Base-by-base conservation (phyloP, 352 stramenopile genomes). In the Pythium plurisporium region DNA sequence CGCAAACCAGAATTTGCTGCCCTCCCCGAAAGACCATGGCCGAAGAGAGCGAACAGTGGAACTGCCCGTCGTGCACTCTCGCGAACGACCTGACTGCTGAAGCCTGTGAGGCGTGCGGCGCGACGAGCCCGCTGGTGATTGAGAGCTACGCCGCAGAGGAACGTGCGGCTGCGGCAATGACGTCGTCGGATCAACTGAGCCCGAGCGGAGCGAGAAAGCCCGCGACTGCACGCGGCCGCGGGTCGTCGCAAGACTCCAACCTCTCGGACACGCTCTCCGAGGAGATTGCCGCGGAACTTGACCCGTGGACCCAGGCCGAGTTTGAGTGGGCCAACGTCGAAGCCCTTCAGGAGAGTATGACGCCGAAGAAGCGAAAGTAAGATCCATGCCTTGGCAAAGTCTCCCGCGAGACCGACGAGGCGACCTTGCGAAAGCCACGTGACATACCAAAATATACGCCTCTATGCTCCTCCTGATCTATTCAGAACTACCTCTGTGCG, bases 241-340 rank as follows among this genome's bases (percentile, higher is more conserved):
- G 64, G 3, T 52, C 57, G 2, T 85, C 74, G 12, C 67, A 81
- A 27, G 66, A 73, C 12, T 85, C 76, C 11, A 56, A 51, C 11
- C 64, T 65, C 46, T 83, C 65, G 25, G 43, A 55, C 20, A 59
- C 70, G 6, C 52, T 70, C 14, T 56, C 55, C 20, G 65, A 70
- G 11, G 64, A 73, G 23, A 62, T 67, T 6, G 68, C 65, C 5
- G 67, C 66, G 6, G 73, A 77, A 27, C 43, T 73, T 15, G 77
- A 90, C 37, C 80, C 77, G 26, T 90, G 80, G 80, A 60, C 66
- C 0, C 70, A 86, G 66, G 80, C 80, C 8, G 80, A 90, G 54
- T 72, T 74, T 30, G 80, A 90, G 44, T 90, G 80, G 80, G 80
- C 80, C 1, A 48, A 74, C 37, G 65, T 90, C 3, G 80, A 90